Evolutionary conservation across 176 grass and related monocot genomes (phyloP).

Genomic region (Canna indica): DNA sequence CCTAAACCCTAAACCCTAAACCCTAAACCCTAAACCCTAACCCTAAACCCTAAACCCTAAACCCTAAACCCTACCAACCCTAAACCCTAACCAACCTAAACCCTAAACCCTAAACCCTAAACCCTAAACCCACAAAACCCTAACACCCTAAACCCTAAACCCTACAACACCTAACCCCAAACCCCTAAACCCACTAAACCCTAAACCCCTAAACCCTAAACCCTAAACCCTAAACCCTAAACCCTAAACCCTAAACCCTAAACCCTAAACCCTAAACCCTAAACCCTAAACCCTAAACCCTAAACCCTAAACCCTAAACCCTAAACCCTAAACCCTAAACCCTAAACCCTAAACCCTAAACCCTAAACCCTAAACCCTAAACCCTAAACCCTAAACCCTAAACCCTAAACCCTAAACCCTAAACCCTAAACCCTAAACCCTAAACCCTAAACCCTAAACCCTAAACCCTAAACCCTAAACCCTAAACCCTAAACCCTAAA

Average conservation of each 20-base stretch:
- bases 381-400: constrained; percentile 10
- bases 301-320: constrained; percentile 12
- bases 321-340: constrained; percentile 7
- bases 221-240: constrained; percentile 3
- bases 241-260: constrained; percentile 6
- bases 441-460: not conserved
- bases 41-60: not conserved
- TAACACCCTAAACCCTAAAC: constrained; percentile 10
- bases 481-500: constrained; percentile 19
- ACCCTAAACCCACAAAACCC: constrained; percentile 17
- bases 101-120: constrained; percentile 21
- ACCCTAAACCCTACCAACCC: too few species aligned
- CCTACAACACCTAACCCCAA: not conserved
- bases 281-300: constrained; percentile 19
- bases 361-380: constrained; percentile 18
- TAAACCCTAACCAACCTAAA: constrained; percentile 22
- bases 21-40: constrained; percentile 23
- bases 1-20: constrained; percentile 25
- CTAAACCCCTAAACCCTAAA: too few species aligned
- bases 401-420: constrained; percentile 23
- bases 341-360: constrained; percentile 19
- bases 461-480: constrained; percentile 21
- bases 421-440: constrained; percentile 26
- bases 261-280: constrained; percentile 19
- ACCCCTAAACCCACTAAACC: too few species aligned